These are phyloP conservation scores for Anethum foeniculum DNA, from an alignment of 140 eudicot genomes.

Conservation along the genomic window DNA sequence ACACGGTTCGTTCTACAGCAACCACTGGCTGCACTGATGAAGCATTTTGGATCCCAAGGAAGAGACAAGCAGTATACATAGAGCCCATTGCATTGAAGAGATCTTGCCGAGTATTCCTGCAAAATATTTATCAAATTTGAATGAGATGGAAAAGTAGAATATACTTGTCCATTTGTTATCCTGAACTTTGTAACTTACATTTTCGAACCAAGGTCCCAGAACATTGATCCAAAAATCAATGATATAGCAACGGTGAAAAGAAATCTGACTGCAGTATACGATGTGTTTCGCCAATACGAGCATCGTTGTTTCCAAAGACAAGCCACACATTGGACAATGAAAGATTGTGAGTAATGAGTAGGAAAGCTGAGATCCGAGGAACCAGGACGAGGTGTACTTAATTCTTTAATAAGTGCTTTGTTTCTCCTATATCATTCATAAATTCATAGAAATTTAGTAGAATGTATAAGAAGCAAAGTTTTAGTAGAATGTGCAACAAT, in stretches of 20 bases:
- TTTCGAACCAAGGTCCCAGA: constrained; percentile 69
- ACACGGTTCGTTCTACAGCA: constrained; percentile 67
- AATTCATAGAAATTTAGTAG: background rate
- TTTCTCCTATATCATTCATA: constrained; percentile 50
- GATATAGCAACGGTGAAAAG: constrained; percentile 50
- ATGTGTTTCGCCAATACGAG: constrained; percentile 80
- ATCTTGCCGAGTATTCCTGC: constrained; percentile 36
- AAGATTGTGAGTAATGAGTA: constrained; percentile 48
- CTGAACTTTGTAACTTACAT: constrained; percentile 26
- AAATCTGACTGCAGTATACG: constrained; percentile 72
- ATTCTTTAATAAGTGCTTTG: constrained; percentile 54
- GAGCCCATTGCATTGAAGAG: constrained; percentile 71
- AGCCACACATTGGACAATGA: constrained; percentile 49
- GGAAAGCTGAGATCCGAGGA: constrained; percentile 51
- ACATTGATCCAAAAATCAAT: constrained; percentile 54
- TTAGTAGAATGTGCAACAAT: background rate
- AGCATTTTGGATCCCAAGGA: constrained; percentile 55
- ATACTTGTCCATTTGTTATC: constrained; percentile 13
- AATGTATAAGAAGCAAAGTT: background rate
- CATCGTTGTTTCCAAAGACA: constrained; percentile 79
- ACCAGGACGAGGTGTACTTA: constrained; percentile 53
- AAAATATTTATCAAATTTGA: background rate
- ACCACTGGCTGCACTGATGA: constrained; percentile 72
- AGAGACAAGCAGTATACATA: constrained; percentile 57
- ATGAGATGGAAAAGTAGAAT: background rate